Conservation (phyloP, 352 stramenopile genomes). For the Globisporangium takayamanum region DNA sequence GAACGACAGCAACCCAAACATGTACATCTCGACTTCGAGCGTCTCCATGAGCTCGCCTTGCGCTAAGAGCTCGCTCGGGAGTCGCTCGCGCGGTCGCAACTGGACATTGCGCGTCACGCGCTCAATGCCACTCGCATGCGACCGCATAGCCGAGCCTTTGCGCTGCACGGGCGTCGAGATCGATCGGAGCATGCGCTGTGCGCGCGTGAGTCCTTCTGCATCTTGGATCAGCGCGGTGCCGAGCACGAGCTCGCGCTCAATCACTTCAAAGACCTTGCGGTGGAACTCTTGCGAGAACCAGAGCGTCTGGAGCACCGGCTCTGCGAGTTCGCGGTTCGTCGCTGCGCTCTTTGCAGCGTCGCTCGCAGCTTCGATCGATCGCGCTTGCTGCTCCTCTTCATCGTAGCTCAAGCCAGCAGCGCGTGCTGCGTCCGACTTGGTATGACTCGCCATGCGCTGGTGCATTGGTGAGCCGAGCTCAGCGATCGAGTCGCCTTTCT, state of each 20-base stretch:
- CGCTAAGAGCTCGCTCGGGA: slow-evolving; percentile 26
- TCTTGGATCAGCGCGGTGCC: slow-evolving; percentile 65
- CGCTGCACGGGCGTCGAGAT: slow-evolving; percentile 71
- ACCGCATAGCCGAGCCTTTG: slow-evolving; percentile 29
- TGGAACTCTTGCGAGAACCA: slow-evolving; percentile 88
- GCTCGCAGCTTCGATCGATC: slow-evolving; percentile 68
- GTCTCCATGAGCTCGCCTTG: slow-evolving; percentile 52
- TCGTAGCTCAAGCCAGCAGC: slow-evolving; percentile 27
- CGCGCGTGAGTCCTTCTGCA: slow-evolving; percentile 66
- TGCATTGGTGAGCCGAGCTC: slow-evolving; percentile 17
- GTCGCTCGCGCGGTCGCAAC: neutral
- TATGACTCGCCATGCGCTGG: slow-evolving; percentile 3
- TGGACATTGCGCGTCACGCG: neutral
- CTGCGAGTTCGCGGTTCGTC: slow-evolving; percentile 61
- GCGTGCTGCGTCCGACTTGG: slow-evolving; percentile 17
- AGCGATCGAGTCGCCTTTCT: slow-evolving; percentile 25
- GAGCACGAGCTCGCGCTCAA: slow-evolving; percentile 74
- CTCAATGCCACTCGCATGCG: slow-evolving; percentile 38
- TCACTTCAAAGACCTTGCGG: slow-evolving; percentile 80
- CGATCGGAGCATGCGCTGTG: slow-evolving; percentile 78
- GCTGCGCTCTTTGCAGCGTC: slow-evolving; percentile 75
- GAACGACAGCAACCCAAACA: slow-evolving; percentile 70
- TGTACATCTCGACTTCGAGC: slow-evolving; percentile 70
- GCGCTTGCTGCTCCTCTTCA: slow-evolving; percentile 44
- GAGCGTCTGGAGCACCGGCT: slow-evolving; percentile 69